phyloP scores from a whole-genome alignment of 208 protist genomes.

The Vickermania ingenoplastis region DNA sequence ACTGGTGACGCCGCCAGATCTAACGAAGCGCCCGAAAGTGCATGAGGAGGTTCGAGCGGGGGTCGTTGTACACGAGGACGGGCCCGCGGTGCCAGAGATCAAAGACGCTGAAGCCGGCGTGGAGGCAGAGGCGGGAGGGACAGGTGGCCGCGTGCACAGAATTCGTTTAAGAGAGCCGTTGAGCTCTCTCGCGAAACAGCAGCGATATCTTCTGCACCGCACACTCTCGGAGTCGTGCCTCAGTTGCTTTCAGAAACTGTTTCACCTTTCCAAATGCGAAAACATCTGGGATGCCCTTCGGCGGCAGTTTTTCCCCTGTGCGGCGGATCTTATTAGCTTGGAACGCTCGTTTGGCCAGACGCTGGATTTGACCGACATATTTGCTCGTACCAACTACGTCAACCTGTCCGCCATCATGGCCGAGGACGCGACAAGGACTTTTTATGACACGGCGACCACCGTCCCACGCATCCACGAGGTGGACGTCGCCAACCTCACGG shows the following conservation, averaged over 20 bases:
- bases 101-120: constrained; percentile 7
- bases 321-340: constrained; percentile 59
- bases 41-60: neutral
- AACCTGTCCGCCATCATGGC: constrained; percentile 3
- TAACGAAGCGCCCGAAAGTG: neutral
- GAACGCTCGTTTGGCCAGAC: constrained; percentile 81
- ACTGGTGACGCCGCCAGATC: constrained; percentile 47
- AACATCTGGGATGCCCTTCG: constrained; percentile 42
- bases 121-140: constrained; percentile 59
- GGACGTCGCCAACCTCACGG: constrained; percentile 8
- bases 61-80: neutral
- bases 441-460: neutral
- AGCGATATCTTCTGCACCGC: constrained; percentile 55
- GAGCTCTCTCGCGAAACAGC: constrained; percentile 23
- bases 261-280: constrained; percentile 20
- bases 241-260: constrained; percentile 44
- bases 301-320: constrained; percentile 59
- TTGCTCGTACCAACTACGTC: constrained; percentile 35
- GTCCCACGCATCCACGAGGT: neutral
- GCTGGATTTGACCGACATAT: constrained; percentile 66
- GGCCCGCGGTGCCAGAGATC: neutral
- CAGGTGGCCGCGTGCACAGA: constrained; percentile 76
- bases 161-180: constrained; percentile 61
- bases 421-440: neutral
- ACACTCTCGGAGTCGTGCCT: constrained; percentile 64